phyloP scores from a whole-genome alignment of 139 green algal genomes.

The Mesostigma viride region DNA sequence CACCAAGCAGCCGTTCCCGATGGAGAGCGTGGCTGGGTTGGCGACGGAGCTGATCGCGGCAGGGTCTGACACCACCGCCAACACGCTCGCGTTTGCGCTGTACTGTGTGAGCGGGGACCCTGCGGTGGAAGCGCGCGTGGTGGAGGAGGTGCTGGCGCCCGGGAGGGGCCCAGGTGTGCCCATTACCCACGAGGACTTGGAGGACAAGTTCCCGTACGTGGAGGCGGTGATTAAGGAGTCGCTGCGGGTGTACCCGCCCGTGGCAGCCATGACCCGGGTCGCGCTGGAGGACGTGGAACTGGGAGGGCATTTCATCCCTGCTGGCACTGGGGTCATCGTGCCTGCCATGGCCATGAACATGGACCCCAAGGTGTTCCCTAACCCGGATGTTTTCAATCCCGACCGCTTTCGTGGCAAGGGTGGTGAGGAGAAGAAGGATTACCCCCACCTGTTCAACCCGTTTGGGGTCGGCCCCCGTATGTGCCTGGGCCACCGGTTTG shows the following conservation, averaged over 20 bases:
- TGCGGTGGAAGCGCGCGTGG: conserved; percentile 37
- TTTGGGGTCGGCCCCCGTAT: conserved; percentile 33
- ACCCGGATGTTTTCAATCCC: not conserved
- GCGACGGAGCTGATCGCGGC: conserved; percentile 53
- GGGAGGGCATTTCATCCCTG: not conserved
- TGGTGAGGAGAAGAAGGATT: conserved; percentile 11
- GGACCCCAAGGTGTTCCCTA: not conserved
- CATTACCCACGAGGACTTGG: conserved; percentile 37
- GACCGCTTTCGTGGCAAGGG: conserved; percentile 12
- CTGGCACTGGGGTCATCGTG: not conserved
- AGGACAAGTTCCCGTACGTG: conserved; percentile 11
- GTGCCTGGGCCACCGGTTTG: no score
- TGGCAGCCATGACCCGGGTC: not conserved
- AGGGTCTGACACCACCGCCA: conserved; percentile 60
- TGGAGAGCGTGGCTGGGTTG: no score
- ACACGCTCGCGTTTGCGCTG: conserved; percentile 44
- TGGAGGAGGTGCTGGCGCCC: conserved; percentile 41
- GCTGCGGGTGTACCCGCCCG: conserved; percentile 49
- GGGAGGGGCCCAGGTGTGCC: conserved; percentile 29
- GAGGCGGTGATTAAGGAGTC: conserved; percentile 46
- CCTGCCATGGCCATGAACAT: not conserved
- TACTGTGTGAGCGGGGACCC: conserved; percentile 46
- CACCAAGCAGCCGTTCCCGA: no score
- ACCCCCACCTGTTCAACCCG: conserved; percentile 16
- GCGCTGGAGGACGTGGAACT: not conserved